A percentile compares a stretch with the other conserved stretches of the same genome.
phyloP scores from a whole-genome alignment of 345 rosid genomes.

The Melastoma malabathricum region DNA sequence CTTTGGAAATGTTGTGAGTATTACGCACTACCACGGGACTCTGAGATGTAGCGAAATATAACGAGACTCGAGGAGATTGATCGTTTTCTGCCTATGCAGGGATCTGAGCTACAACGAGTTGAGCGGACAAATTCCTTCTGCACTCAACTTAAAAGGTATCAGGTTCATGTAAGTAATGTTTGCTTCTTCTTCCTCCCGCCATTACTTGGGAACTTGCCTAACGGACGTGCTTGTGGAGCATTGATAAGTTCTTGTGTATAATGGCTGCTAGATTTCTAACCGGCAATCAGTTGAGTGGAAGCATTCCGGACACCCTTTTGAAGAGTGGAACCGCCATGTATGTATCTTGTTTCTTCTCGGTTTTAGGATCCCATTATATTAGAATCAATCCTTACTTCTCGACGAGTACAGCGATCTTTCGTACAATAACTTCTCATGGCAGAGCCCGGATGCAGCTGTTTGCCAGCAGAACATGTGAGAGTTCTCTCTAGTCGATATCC shows the following conservation, averaged over 20 bases:
- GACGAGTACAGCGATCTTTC: slow-evolving; percentile 34
- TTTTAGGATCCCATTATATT: neutral
- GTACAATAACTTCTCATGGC: slow-evolving; percentile 27
- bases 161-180: slow-evolving; percentile 34
- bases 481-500: neutral
- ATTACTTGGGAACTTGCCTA: neutral
- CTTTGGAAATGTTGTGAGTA: slow-evolving; percentile 16
- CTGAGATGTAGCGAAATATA: neutral
- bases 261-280: slow-evolving; percentile 18
- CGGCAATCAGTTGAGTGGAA: slow-evolving; percentile 23
- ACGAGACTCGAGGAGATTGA: too few relatives aligned
- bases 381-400: neutral
- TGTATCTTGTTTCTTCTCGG: slow-evolving; percentile 8
- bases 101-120: slow-evolving; percentile 47
- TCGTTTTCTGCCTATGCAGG: slow-evolving; percentile 11
- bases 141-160: slow-evolving; percentile 8
- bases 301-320: slow-evolving; percentile 21
- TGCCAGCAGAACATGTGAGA: slow-evolving; percentile 30
- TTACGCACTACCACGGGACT: neutral
- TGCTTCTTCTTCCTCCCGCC: too few relatives aligned
- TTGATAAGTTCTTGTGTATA: neutral
- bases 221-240: neutral
- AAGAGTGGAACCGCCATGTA: slow-evolving; percentile 21
- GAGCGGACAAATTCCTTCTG: slow-evolving; percentile 24
- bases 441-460: slow-evolving; percentile 18